Base-by-base conservation (phyloP, 176 grass and related monocot genomes). In the Cymbopogon citratus region DNA sequence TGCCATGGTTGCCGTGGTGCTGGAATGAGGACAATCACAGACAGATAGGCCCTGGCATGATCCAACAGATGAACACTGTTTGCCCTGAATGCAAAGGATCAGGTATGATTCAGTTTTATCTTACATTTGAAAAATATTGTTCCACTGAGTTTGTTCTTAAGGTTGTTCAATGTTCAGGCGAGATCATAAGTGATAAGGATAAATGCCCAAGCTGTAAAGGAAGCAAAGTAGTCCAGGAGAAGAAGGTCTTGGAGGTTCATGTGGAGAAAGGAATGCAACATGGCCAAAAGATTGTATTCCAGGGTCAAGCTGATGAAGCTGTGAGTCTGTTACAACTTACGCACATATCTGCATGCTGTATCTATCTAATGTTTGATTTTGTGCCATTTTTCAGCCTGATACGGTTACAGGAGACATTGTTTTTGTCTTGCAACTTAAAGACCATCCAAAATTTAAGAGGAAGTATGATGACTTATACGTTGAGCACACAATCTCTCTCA, bases 221-320 rank as follows among this genome's bases (percentile, higher is more conserved):
- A 28, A 89, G 38, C 65, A 99, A 99, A 84, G 80, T 99, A 28
- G 18, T 40, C 41, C 87, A 93, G 74, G 93, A 94, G 87, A 94
- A 93, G 83, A 99, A 96, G 80, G 93, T 96, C 12, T 75, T 99
- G 56, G 93, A 96, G 84, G 91, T 99, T 70, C 89, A 96, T 87
- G 85, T 96, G 14, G 93, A 99, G 85, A 96, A 99, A 85, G 97
- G 97, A 87, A 94, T 99, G 97, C 89, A 88, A 77, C 93, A 99
- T 85, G 85, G 85, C 15, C 93, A 99, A 81, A 99, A 94, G 83
- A 96, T 96, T 84, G 90, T 86, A 75, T 99, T 99, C 61, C 89
- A 96, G 89, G 93, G 97, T 86, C 91, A 93, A 89, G 93, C 97
- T 19, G 97, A 99, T 76, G 97, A 99, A 93, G 97, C 97, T 85